These are phyloP conservation scores for Calonectria pseudoturangicola DNA, from an alignment of 2,329 filamentous ascomycete species.

Conservation along the genomic window DNA sequence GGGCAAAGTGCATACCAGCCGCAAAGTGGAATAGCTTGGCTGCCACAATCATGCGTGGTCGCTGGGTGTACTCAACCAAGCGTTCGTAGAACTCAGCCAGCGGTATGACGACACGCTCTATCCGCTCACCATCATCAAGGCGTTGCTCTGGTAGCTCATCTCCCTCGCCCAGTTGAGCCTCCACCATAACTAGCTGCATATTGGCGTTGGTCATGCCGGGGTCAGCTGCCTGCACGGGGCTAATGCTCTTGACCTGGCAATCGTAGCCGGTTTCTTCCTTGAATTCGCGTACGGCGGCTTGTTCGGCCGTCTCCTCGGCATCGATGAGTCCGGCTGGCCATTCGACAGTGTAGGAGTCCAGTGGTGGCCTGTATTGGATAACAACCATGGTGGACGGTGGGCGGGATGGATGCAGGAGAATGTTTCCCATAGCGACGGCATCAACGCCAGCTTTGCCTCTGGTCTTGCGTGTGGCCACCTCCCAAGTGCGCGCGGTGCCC, in stretches of 20 bases:
- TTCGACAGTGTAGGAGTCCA: slow-evolving; percentile 54
- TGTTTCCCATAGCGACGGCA: slow-evolving; percentile 54
- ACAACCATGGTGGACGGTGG: slow-evolving; percentile 52
- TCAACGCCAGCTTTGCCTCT: slow-evolving; percentile 51
- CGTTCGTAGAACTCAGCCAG: slow-evolving; percentile 51
- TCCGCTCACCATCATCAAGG: slow-evolving; percentile 53
- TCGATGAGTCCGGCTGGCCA: slow-evolving; percentile 54
- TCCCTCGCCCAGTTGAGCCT: slow-evolving; percentile 47
- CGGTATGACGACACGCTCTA: slow-evolving; percentile 51
- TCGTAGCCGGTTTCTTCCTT: slow-evolving; percentile 54
- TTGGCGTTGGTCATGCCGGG: slow-evolving; percentile 54
- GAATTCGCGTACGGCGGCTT: slow-evolving; percentile 52
- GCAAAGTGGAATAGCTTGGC: slow-evolving; percentile 55
- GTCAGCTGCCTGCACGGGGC: slow-evolving; percentile 50
- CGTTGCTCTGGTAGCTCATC: slow-evolving; percentile 50
- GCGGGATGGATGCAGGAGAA: slow-evolving; percentile 52
- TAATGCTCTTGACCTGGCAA: slow-evolving; percentile 50
- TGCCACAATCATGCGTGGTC: slow-evolving; percentile 50
- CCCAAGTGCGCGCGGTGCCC: slow-evolving; percentile 52
- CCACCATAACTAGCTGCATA: slow-evolving; percentile 54
- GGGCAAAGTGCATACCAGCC: slow-evolving; percentile 54
- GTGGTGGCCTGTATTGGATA: slow-evolving; percentile 53
- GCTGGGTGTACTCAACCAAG: slow-evolving; percentile 52
- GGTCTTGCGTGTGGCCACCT: slow-evolving; percentile 54
- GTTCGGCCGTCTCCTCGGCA: slow-evolving; percentile 50